These are phyloP conservation scores for Fusarium chaquense DNA, from an alignment of 2,329 filamentous ascomycete species.

Conservation along the genomic window DNA sequence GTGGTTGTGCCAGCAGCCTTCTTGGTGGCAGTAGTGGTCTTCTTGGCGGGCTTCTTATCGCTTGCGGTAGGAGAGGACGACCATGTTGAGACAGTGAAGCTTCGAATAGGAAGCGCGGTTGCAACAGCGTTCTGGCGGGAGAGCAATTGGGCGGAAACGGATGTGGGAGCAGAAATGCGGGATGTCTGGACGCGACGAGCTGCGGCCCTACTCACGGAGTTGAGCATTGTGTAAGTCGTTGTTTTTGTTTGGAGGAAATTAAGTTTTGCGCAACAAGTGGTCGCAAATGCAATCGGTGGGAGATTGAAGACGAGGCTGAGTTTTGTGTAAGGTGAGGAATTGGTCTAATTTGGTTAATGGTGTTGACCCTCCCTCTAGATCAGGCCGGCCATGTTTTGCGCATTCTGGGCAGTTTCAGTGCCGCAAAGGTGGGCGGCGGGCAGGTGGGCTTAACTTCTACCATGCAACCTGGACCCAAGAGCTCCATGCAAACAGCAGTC, in stretches of 20 bases:
- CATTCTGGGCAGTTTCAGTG: constrained; percentile 28
- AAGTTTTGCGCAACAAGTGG: background rate
- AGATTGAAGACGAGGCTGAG: constrained; percentile 10
- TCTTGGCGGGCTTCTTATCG: constrained; percentile 37
- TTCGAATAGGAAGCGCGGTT: constrained; percentile 43
- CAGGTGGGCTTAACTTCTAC: constrained; percentile 12
- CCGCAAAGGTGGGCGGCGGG: constrained; percentile 19
- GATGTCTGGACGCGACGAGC: constrained; percentile 51
- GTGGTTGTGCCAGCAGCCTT: constrained; percentile 38
- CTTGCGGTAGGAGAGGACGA: constrained; percentile 43
- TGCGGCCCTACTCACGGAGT: constrained; percentile 55
- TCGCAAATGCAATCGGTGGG: background rate
- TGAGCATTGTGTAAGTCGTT: constrained; percentile 54
- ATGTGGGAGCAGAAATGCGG: constrained; percentile 42
- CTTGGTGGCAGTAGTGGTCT: constrained; percentile 34
- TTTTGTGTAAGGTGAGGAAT: constrained; percentile 25
- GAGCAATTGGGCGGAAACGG: constrained; percentile 41
- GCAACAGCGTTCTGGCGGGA: constrained; percentile 34
- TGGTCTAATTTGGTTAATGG: constrained; percentile 27
- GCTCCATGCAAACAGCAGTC: constrained; percentile 18
- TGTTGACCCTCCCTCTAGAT: constrained; percentile 28
- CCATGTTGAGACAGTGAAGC: constrained; percentile 51
- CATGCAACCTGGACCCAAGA: constrained; percentile 13
- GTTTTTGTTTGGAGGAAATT: background rate
- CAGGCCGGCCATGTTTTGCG: constrained; percentile 21